Percentiles rank a stretch among this genome's conserved stretches.
These are phyloP conservation scores for Podosphaera fusca DNA, from an alignment of 2,329 filamentous ascomycete species.

Conservation along the genomic window DNA sequence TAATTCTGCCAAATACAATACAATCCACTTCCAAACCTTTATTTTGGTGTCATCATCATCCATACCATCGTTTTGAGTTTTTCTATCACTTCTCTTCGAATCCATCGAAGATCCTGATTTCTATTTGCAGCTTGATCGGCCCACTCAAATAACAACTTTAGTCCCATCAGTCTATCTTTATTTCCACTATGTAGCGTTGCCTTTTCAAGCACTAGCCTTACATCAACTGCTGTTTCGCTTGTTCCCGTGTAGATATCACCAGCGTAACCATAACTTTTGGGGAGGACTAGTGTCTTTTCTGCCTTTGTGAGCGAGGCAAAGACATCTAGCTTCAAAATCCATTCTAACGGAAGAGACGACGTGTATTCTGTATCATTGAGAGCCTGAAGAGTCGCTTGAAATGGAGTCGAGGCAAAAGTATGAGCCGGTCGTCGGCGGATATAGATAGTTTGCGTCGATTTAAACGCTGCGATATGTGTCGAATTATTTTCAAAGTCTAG, in stretches of 20 bases:
- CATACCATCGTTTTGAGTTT: slow-evolving; percentile 27
- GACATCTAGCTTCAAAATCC: slow-evolving; percentile 34
- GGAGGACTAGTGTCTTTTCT: slow-evolving; percentile 30
- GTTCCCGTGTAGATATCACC: slow-evolving; percentile 25
- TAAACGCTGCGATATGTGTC: slow-evolving; percentile 32
- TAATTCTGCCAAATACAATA: too few species aligned
- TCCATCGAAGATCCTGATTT: slow-evolving; percentile 24
- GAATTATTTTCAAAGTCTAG: slow-evolving; percentile 38
- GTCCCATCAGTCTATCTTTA: slow-evolving; percentile 34
- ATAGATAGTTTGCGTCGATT: slow-evolving; percentile 35
- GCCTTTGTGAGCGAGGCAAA: slow-evolving; percentile 31
- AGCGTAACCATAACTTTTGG: slow-evolving; percentile 20
- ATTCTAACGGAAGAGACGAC: slow-evolving; percentile 30
- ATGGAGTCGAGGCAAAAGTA: slow-evolving; percentile 31
- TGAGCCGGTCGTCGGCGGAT: slow-evolving; percentile 34
- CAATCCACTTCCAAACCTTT: not conserved
- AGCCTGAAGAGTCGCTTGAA: slow-evolving; percentile 37
- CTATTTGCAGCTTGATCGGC: slow-evolving; percentile 25
- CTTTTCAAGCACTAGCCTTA: slow-evolving; percentile 30
- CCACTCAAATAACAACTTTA: slow-evolving; percentile 43
- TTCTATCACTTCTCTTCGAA: slow-evolving; percentile 32
- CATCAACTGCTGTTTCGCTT: slow-evolving; percentile 36
- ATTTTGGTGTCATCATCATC: slow-evolving; percentile 11
- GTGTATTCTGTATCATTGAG: slow-evolving; percentile 33
- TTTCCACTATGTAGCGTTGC: slow-evolving; percentile 24